Evolutionary conservation across 768 basidiomycete genomes (phyloP), one percentile per base, ranked within the genome.

Genomic region (Pleurotus tuber-regium): DNA sequence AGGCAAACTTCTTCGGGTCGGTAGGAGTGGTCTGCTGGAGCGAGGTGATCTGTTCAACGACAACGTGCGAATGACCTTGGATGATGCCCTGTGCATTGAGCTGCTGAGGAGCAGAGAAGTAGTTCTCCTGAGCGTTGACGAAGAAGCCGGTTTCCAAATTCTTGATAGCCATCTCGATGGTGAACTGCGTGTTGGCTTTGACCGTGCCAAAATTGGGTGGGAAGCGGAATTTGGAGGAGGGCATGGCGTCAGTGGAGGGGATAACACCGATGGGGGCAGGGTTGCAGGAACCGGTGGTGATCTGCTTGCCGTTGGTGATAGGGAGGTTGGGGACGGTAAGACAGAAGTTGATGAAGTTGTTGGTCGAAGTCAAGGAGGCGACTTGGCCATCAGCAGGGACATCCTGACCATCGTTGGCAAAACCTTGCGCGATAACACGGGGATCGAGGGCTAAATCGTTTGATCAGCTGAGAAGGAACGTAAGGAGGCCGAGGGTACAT

Each of bases 331-430:
- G 66, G 16, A 69, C 64, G 11, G 63, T 63, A 46, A 67, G 60
- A 59, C 76, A 80, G 61, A 75, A 79, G 73, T 83, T 83, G 74
- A 80, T 79, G 67, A 79, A 87, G 75, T 87, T 86, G 73, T 86
- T 84, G 33, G 58, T 62, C 29, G 79, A 80, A 3, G 80, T 82
- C 25, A 74, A 43, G 9, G 79, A 79, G 1, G 74, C 61, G 28
- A 74, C 75, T 61, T 83, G 79, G 23, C 79, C 81, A 4, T 63
- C 61, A 4, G 63, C 58, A 4, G 72, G 72, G 6, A 63, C 61
- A 16, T 65, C 65, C 59, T 76, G 74, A 7, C 80, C 80, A 47
- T 80, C 63, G 31, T 72, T 67, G 18, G 63, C 64, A 57, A 78
- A 78, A 4, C 70, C 73, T 3, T 44, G 56, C 25, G 66, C 64